Base-by-base conservation (phyloP, 176 grass and related monocot genomes). In the Pontederia crassipes region DNA sequence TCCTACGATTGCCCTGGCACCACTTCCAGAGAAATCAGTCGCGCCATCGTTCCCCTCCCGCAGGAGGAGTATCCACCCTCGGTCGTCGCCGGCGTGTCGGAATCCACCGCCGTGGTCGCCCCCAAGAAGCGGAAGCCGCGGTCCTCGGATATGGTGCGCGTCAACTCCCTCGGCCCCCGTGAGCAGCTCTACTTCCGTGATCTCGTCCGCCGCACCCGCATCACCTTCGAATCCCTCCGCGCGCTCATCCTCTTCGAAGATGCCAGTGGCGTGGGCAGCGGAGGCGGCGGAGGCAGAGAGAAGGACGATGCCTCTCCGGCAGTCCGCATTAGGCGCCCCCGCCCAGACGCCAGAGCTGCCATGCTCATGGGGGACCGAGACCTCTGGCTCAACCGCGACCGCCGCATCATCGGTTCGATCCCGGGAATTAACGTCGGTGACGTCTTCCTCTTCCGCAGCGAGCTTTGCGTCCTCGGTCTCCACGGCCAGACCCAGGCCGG, bases 151-250 rank as follows among this genome's bases (percentile, higher is more conserved):
- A 79, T 98, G 77, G 94, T 98, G 24, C 88, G 94, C 57, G 94
- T 91, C 14, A 88, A 84, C 35, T 86, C 88, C 10, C 73, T 98
- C 11, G 71, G 79, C 64, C 48, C 72, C 26, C 79, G 71, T 52
- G 94, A 98, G 58, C 84, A 81, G 87, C 85, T 98, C 82, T 88
- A 93, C 62, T 93, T 89, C 67, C 94, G 94, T 18, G 81, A 93
- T 72, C 59, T 81, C 10, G 79, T 89, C 32, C 87, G 94, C 14
- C 85, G 88, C 70, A 85, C 94, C 49, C 87, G 94, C 69, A 93
- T 93, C 74, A 98, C 94, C 16, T 98, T 85, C 53, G 88, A 98
- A 51, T 98, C 79, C 13, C 83, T 98, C 35, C 84, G 88, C 14
- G 61, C 75, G 2, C 72, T 83, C 35, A 74, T 88, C 29, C 56